Evolutionary conservation across 208 protist species (phyloP).

Genomic region (Acanthamoeba castellanii): DNA sequence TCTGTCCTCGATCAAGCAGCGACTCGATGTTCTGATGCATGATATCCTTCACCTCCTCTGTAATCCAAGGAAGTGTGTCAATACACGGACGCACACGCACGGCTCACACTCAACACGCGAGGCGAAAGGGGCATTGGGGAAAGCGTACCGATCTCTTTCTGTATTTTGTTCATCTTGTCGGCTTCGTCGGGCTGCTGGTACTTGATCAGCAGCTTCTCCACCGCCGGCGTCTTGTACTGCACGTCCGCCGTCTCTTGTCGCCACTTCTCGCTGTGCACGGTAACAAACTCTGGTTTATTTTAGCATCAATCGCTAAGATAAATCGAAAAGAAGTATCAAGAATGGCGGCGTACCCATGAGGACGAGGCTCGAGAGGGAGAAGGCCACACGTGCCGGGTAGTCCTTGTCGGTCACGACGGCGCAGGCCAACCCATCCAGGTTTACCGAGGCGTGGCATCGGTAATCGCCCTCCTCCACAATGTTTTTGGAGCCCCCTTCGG

Average conservation of each 20-base stretch:
- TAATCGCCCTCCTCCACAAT: constrained; percentile 68
- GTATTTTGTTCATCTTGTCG: constrained; percentile 71
- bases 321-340: background rate
- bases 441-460: constrained; percentile 33
- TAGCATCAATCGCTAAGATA: background rate
- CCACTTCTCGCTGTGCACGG: background rate
- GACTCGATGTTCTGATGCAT: constrained; percentile 77
- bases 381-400: constrained; percentile 44
- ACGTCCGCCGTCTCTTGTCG: background rate
- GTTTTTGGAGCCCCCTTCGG: constrained; percentile 24
- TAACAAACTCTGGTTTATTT: background rate
- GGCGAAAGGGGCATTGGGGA: background rate
- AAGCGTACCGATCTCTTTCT: constrained; percentile 71
- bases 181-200: constrained; percentile 70
- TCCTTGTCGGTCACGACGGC: constrained; percentile 62
- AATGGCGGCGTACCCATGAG: background rate
- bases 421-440: constrained; percentile 34
- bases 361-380: constrained; percentile 51
- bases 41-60: constrained; percentile 74
- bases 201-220: constrained; percentile 53
- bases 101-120: background rate
- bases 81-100: no score
- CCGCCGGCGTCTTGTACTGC: constrained; percentile 27
- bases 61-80: background rate
- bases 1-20: constrained; percentile 73